These are phyloP conservation scores for Penicillium sp. DNA, from an alignment of 2,329 filamentous ascomycete species.

Conservation along the genomic window DNA sequence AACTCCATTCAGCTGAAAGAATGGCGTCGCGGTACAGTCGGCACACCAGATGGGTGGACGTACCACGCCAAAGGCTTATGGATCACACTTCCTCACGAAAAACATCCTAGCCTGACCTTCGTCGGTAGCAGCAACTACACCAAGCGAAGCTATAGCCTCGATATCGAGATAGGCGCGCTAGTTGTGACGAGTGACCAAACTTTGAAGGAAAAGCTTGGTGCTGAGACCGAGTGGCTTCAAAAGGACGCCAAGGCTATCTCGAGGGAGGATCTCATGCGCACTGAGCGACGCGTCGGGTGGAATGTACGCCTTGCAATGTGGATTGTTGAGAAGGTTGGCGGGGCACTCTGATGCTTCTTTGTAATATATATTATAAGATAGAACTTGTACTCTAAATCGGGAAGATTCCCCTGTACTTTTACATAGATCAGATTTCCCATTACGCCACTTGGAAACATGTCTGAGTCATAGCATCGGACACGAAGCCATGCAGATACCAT, in stretches of 20 bases:
- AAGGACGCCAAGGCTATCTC: constrained; percentile 68
- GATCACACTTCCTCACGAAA: constrained; percentile 64
- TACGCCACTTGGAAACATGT: not conserved
- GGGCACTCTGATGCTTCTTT: constrained; percentile 63
- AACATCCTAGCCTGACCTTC: constrained; percentile 71
- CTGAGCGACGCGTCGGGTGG: constrained; percentile 79
- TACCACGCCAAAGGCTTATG: constrained; percentile 97
- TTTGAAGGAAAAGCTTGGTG: constrained; percentile 69
- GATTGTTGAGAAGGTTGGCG: constrained; percentile 82
- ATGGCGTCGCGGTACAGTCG: constrained; percentile 80
- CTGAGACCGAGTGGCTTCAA: constrained; percentile 78
- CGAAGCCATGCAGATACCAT: not conserved
- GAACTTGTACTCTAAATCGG: not conserved
- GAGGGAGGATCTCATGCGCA: constrained; percentile 73
- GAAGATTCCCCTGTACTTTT: constrained; percentile 5
- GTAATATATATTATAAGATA: not conserved
- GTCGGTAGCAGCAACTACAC: constrained; percentile 96
- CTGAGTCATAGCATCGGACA: not conserved
- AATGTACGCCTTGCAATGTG: constrained; percentile 89
- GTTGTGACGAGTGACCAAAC: constrained; percentile 76
- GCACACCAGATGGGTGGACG: constrained; percentile 83
- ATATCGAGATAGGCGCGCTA: constrained; percentile 84
- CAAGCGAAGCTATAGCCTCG: constrained; percentile 84
- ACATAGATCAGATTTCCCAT: not conserved
- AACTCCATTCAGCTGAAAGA: constrained; percentile 72